Evolutionary conservation across 345 rosid genomes (phyloP).

Genomic region (Eutrema heterophyllum): DNA sequence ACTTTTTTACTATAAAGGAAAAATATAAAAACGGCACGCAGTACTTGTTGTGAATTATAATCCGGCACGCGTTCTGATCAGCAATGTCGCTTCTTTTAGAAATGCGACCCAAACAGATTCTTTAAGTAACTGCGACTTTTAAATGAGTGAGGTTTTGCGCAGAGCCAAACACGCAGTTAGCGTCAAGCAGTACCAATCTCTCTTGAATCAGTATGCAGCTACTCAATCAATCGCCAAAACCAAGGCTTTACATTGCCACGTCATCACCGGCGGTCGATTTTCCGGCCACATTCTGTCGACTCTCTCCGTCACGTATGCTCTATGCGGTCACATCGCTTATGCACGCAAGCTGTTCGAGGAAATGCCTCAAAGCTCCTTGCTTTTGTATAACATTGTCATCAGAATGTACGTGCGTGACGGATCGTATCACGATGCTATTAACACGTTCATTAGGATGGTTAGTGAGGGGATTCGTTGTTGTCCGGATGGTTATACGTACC

Average conservation of each 20-base stretch:
- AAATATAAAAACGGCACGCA: not conserved
- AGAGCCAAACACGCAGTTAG: conserved; percentile 27
- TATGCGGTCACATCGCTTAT: conserved; percentile 11
- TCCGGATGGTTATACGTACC: conserved; percentile 55
- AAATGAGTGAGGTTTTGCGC: conserved; percentile 13
- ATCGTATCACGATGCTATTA: conserved; percentile 28
- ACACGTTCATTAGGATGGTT: conserved; percentile 47
- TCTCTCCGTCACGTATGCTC: conserved; percentile 14
- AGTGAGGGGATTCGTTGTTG: conserved; percentile 19
- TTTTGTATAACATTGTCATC: conserved; percentile 43
- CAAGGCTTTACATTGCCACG: conserved; percentile 46
- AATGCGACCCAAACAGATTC: not conserved
- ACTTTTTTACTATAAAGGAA: not conserved
- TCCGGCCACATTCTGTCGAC: conserved; percentile 24
- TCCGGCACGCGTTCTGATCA: not conserved
- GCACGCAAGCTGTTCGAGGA: conserved; percentile 52
- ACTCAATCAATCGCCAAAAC: conserved; percentile 37
- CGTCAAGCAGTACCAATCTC: conserved; percentile 31
- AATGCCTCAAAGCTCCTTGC: conserved; percentile 39
- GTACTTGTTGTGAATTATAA: not conserved
- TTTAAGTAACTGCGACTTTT: not conserved
- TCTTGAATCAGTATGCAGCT: conserved; percentile 41
- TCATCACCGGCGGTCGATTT: conserved; percentile 36
- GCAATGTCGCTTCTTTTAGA: not conserved
- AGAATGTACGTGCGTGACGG: conserved; percentile 38